Conservation (phyloP, 179 eudicot species). For the Heliamphora pulchella region DNA sequence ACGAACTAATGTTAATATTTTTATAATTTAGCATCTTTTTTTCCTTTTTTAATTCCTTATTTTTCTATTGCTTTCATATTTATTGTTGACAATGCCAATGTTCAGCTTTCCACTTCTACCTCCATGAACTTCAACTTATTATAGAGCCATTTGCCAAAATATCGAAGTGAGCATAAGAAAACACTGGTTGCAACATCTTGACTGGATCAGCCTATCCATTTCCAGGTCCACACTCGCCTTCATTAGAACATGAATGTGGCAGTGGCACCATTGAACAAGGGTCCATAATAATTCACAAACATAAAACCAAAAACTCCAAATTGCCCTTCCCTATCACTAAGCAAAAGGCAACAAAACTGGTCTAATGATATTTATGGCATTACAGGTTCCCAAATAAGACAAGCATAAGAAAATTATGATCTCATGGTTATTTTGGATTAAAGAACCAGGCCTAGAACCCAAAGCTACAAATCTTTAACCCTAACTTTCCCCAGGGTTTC, state of each 20-base stretch:
- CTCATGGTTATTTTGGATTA: not conserved
- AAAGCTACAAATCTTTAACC: not conserved
- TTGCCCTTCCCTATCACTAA: too few species aligned
- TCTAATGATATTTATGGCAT: not conserved
- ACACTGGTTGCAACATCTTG: not conserved
- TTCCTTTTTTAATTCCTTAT: too few species aligned
- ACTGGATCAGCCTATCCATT: not conserved
- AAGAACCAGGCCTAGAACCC: not conserved
- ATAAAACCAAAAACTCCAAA: too few species aligned
- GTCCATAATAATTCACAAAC: too few species aligned
- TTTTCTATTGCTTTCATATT: too few species aligned
- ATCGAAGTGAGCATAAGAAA: not conserved
- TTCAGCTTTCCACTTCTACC: too few species aligned
- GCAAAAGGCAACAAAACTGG: not conserved
- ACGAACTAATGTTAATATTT: too few species aligned
- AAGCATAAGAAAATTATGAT: not conserved
- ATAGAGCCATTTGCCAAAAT: too few species aligned
- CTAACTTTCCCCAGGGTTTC: not conserved
- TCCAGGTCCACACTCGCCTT: not conserved
- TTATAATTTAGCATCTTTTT: too few species aligned
- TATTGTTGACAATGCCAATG: too few species aligned
- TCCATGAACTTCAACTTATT: too few species aligned
- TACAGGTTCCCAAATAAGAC: not conserved
- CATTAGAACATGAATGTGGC: not conserved
- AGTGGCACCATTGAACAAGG: not conserved